Percentiles rank a stretch among this genome's conserved stretches.
These are phyloP conservation scores for Mrakia blollopis DNA, from an alignment of 768 basidiomycete species.

Conservation along the genomic window DNA sequence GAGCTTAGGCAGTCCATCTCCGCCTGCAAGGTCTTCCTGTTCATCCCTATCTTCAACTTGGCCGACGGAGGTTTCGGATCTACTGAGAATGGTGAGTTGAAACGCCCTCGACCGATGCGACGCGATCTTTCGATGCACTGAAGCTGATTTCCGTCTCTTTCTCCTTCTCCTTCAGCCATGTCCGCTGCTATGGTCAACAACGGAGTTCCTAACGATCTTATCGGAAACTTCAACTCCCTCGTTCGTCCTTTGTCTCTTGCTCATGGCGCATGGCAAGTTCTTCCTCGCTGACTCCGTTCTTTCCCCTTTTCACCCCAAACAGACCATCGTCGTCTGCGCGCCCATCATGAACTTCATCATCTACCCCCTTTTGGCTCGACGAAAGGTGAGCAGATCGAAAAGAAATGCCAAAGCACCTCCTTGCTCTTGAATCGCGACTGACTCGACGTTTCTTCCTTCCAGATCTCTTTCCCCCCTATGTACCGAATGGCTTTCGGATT, in stretches of 20 bases:
- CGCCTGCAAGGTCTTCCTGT: constrained; percentile 41
- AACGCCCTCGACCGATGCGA: too few relatives aligned
- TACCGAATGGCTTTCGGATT: constrained; percentile 33
- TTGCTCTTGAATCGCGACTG: too few relatives aligned
- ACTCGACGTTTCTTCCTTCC: too few relatives aligned
- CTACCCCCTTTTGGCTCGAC: constrained; percentile 39
- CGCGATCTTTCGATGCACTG: too few relatives aligned
- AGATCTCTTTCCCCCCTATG: constrained; percentile 39
- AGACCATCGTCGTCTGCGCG: constrained; percentile 35
- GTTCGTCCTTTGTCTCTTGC: too few relatives aligned
- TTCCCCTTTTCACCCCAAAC: too few relatives aligned
- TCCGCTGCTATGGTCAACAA: constrained; percentile 40
- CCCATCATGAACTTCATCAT: constrained; percentile 38
- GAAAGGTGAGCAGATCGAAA: constrained; percentile 28
- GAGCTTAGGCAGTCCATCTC: constrained; percentile 40
- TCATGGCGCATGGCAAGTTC: too few relatives aligned
- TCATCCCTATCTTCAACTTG: constrained; percentile 43
- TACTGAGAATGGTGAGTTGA: constrained; percentile 33
- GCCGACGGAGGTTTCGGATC: constrained; percentile 37
- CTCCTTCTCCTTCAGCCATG: constrained; percentile 32
- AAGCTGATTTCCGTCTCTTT: too few relatives aligned
- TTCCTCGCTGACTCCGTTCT: too few relatives aligned
- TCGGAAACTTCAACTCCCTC: constrained; percentile 43
- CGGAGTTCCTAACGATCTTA: constrained; percentile 42
- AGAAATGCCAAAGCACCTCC: too few relatives aligned